phyloP scores from a whole-genome alignment of 2,329 filamentous ascomycete genomes.

The Neurospora crassa region DNA sequence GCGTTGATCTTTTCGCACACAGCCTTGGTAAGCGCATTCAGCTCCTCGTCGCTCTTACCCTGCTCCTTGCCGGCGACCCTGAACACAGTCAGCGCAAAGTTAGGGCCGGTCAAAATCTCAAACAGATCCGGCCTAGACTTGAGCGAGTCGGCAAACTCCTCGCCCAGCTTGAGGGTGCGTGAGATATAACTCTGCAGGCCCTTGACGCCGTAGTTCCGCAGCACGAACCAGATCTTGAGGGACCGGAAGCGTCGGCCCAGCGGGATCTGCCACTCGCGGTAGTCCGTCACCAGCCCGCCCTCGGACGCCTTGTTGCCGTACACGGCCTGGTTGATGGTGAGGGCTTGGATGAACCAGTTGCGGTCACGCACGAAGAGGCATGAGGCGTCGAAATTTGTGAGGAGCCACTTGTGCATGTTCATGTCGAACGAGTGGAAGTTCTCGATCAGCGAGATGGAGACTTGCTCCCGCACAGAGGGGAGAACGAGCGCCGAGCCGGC shows the following conservation, averaged over 20 bases:
- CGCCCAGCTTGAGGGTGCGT: conserved; percentile 58
- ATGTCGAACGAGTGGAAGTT: conserved; percentile 82
- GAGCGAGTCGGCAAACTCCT: conserved; percentile 57
- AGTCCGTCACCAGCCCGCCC: conserved; percentile 80
- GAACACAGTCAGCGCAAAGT: conserved; percentile 73
- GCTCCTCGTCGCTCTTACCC: conserved; percentile 33
- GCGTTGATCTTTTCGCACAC: conserved; percentile 69
- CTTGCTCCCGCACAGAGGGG: conserved; percentile 57
- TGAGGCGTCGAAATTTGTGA: conserved; percentile 84
- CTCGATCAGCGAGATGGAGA: conserved; percentile 44
- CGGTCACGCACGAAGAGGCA: conserved; percentile 72
- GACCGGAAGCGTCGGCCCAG: conserved; percentile 80
- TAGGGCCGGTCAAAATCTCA: conserved; percentile 61
- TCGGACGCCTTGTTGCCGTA: conserved; percentile 68
- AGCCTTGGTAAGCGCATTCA: conserved; percentile 60
- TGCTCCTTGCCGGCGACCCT: conserved; percentile 39
- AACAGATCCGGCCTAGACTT: conserved; percentile 58
- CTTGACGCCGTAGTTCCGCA: conserved; percentile 64
- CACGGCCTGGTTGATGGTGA: conserved; percentile 63
- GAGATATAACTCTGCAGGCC: conserved; percentile 68
- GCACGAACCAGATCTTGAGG: conserved; percentile 91
- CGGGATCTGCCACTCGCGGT: conserved; percentile 95
- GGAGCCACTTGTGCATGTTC: conserved; percentile 97
- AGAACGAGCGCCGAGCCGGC: conserved; percentile 77
- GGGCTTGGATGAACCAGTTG: conserved; percentile 65